phyloP scores from a whole-genome alignment of 352 stramenopile species.

The Phytophthora quininea region DNA sequence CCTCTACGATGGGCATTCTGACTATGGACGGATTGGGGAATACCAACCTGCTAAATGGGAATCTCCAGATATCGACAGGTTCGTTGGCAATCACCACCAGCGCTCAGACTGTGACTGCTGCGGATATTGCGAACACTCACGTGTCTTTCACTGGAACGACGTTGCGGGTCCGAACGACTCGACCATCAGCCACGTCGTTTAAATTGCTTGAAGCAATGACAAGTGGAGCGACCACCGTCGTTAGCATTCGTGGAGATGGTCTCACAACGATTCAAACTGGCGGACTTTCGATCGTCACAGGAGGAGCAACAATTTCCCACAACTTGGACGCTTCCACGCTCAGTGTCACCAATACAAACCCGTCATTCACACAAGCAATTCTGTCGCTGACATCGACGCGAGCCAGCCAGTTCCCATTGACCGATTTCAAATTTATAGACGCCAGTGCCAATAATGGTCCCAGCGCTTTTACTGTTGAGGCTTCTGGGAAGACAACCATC shows the following conservation, averaged over 20 bases:
- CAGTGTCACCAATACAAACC: conserved; percentile 34
- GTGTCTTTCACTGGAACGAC: conserved; percentile 37
- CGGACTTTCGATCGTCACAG: conserved; percentile 41
- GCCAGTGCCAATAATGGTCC: conserved; percentile 24
- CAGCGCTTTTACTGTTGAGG: conserved; percentile 49
- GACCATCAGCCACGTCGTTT: conserved; percentile 30
- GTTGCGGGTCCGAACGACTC: conserved; percentile 40
- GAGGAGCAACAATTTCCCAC: conserved; percentile 49
- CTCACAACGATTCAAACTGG: conserved; percentile 53
- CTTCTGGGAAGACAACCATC: conserved; percentile 57
- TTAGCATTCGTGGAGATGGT: conserved; percentile 53
- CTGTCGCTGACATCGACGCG: conserved; percentile 31
- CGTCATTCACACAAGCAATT: conserved; percentile 32
- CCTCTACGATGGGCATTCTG: conserved; percentile 45
- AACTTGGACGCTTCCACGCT: conserved; percentile 24
- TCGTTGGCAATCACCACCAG: conserved; percentile 50
- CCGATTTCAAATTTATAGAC: conserved; percentile 52
- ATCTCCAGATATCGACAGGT: conserved; percentile 60
- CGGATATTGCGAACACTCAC: conserved; percentile 48
- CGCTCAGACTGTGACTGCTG: conserved; percentile 16
- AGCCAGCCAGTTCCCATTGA: conserved; percentile 28
- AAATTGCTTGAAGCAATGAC: conserved; percentile 54
- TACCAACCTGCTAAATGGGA: conserved; percentile 51
- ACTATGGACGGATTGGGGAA: conserved; percentile 63
- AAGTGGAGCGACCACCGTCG: conserved; percentile 28